Evolutionary conservation across 1,139 yeast genomes (phyloP).

Genomic region (Arxiozyma heterogenica): DNA sequence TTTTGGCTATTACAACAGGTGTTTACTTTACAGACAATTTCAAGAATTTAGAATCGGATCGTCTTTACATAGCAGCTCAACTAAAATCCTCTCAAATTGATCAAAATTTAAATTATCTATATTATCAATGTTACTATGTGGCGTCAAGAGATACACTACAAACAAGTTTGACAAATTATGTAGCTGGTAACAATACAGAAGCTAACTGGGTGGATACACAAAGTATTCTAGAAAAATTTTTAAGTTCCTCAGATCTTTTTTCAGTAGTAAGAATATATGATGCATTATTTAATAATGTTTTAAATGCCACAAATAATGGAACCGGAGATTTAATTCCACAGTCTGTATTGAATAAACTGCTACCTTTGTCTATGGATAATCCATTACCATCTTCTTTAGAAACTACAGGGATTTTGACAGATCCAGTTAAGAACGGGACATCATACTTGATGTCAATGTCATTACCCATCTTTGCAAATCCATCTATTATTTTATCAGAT

Average conservation of each 20-base stretch:
- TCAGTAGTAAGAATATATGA: constrained; percentile 66
- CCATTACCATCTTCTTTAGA: constrained; percentile 40
- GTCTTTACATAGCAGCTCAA: constrained; percentile 69
- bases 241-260: constrained; percentile 54
- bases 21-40: constrained; percentile 64
- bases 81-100: constrained; percentile 70
- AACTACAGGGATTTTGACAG: constrained; percentile 42
- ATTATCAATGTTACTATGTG: constrained; percentile 66
- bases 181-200: constrained; percentile 60
- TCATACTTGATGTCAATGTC: constrained; percentile 34
- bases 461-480: constrained; percentile 62
- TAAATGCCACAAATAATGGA: constrained; percentile 35
- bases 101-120: constrained; percentile 54
- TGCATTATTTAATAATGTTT: constrained; percentile 34
- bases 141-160: constrained; percentile 54
- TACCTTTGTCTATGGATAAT: constrained; percentile 41
- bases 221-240: constrained; percentile 45
- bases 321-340: constrained; percentile 31
- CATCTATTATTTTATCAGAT: constrained; percentile 53
- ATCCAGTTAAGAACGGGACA: constrained; percentile 45
- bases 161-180: constrained; percentile 48
- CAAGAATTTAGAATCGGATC: constrained; percentile 54
- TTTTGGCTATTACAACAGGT: constrained; percentile 73
- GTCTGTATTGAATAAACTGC: constrained; percentile 33
- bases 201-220: constrained; percentile 40